Percentiles rank a stretch among this genome's conserved stretches.
These are phyloP conservation scores for Funneliformis mosseae DNA, from an alignment of 192 early-diverging fungal species.

Conservation along the genomic window DNA sequence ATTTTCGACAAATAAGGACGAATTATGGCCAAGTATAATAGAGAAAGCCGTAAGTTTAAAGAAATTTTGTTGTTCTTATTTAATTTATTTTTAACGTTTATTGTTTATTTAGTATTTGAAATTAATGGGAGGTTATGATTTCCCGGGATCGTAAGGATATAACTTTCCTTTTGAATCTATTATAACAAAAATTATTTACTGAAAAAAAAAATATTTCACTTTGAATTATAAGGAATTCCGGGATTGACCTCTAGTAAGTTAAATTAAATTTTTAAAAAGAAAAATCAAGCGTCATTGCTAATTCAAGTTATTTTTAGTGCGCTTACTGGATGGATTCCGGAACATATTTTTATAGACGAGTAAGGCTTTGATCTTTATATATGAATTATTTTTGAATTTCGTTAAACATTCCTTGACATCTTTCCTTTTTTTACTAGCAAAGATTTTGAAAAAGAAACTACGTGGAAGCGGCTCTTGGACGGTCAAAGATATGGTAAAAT, in stretches of 20 bases:
- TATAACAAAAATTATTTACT: background rate
- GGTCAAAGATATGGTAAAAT: conserved; percentile 62
- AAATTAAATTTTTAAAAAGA: background rate
- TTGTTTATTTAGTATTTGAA: conserved; percentile 73
- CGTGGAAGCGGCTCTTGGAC: conserved; percentile 73
- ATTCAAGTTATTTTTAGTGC: conserved; percentile 48
- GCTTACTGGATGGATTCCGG: conserved; percentile 93
- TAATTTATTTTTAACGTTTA: conserved; percentile 4
- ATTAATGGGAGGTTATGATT: conserved; percentile 93
- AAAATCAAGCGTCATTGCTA: background rate
- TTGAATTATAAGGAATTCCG: conserved; percentile 67
- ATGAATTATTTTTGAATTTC: conserved; percentile 5
- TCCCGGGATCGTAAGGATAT: conserved; percentile 77
- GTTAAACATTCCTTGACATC: background rate
- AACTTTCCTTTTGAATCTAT: background rate
- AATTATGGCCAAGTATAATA: conserved; percentile 83
- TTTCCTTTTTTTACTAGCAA: conserved; percentile 28
- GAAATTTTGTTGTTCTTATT: background rate
- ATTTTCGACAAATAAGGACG: conserved; percentile 73
- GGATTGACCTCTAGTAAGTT: conserved; percentile 81
- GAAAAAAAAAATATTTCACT: conserved; percentile 7
- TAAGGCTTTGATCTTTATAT: conserved; percentile 26
- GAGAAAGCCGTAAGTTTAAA: conserved; percentile 77
- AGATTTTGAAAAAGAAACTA: conserved; percentile 62
- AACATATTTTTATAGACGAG: conserved; percentile 86